phyloP scores from a whole-genome alignment of 768 basidiomycete species.

The Boletus sensibilis region DNA sequence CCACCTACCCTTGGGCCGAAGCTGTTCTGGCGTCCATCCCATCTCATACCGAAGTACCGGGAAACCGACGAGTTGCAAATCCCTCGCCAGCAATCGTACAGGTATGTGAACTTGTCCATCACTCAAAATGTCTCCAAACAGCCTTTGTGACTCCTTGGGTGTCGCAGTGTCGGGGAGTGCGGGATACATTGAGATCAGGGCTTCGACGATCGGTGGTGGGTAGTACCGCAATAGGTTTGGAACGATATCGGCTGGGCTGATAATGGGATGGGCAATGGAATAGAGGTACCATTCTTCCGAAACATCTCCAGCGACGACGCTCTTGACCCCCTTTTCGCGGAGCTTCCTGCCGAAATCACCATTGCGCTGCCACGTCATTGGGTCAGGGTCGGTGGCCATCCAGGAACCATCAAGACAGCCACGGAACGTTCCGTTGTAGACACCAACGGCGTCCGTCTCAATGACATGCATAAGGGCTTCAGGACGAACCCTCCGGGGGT shows the following conservation, averaged over 20 bases:
- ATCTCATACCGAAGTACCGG: conserved; percentile 70
- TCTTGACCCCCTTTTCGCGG: conserved; percentile 55
- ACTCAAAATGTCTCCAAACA: conserved; percentile 61
- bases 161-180: conserved; percentile 41
- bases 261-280: conserved; percentile 63
- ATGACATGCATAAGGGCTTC: conserved; percentile 54
- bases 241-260: conserved; percentile 46
- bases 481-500: conserved; percentile 47
- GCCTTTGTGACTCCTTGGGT: conserved; percentile 42
- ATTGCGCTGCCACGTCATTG: conserved; percentile 68
- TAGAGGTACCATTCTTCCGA: conserved; percentile 78
- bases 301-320: conserved; percentile 61
- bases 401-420: conserved; percentile 61
- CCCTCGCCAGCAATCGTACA: conserved; percentile 58
- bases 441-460: conserved; percentile 53
- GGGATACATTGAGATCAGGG: conserved; percentile 46
- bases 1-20: conserved; percentile 50
- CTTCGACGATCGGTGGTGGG: conserved; percentile 45
- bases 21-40: conserved; percentile 62
- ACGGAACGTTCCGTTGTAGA: conserved; percentile 60
- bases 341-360: conserved; percentile 57
- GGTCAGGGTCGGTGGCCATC: conserved; percentile 49
- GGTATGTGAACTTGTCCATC: conserved; percentile 69
- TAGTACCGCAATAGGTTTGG: conserved; percentile 64
- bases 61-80: conserved; percentile 52